phyloP scores from a whole-genome alignment of 1,284 basidiomycete species.

The Naganishia sp. region DNA sequence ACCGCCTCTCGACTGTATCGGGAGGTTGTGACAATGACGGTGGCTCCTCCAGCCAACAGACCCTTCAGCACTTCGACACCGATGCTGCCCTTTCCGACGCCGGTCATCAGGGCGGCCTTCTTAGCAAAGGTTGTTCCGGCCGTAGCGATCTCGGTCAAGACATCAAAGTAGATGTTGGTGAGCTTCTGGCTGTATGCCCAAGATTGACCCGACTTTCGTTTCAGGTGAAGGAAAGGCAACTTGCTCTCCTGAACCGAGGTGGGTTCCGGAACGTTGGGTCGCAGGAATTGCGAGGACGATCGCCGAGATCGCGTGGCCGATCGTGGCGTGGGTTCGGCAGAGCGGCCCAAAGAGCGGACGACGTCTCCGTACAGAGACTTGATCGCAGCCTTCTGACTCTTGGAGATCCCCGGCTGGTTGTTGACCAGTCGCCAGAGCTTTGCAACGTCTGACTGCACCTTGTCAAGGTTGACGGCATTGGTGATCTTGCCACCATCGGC shows the following conservation, averaged over 20 bases:
- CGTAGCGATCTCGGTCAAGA: constrained; percentile 95
- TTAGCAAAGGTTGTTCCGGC: constrained; percentile 97
- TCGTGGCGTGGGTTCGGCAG: constrained; percentile 61
- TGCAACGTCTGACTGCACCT: constrained; percentile 91
- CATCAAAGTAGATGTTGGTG: constrained; percentile 91
- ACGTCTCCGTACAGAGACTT: constrained; percentile 96
- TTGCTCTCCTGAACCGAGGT: constrained; percentile 84
- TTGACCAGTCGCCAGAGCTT: constrained; percentile 98
- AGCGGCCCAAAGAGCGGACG: constrained; percentile 70
- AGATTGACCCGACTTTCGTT: constrained; percentile 91
- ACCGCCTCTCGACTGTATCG: constrained; percentile 90
- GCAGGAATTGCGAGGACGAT: constrained; percentile 89
- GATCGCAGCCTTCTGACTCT: constrained; percentile 96
- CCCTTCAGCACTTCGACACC: constrained; percentile 97
- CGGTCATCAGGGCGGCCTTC: constrained; percentile 96
- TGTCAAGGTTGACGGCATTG: constrained; percentile 83
- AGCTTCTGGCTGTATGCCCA: constrained; percentile 98
- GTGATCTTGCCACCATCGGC: constrained; percentile 86
- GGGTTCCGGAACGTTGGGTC: constrained; percentile 71
- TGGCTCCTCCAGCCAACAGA: constrained; percentile 90
- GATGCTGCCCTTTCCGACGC: constrained; percentile 96
- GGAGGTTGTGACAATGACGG: constrained; percentile 95
- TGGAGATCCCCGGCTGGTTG: constrained; percentile 92
- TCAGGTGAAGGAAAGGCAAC: constrained; percentile 90
- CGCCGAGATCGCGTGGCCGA: constrained; percentile 69